Evolutionary conservation across 768 basidiomycete genomes (phyloP).

Genomic region (Lentinula raphanica): DNA sequence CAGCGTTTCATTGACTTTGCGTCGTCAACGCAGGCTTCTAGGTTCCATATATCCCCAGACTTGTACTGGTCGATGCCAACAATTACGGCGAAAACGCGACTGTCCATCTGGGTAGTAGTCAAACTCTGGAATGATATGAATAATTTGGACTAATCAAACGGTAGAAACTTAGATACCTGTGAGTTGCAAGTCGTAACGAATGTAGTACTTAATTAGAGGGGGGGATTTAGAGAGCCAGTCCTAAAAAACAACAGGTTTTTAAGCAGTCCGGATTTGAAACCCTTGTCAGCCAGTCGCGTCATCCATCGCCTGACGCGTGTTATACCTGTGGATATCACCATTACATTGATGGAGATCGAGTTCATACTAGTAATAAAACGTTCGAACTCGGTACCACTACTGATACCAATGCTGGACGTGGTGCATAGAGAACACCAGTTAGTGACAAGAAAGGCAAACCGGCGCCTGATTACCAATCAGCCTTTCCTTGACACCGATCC

Average conservation of each 20-base stretch:
- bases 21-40: conserved; percentile 61
- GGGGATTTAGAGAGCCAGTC: not conserved
- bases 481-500: conserved; percentile 1
- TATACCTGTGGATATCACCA: not conserved
- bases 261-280: not conserved
- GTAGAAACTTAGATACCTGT: not conserved
- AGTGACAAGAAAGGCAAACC: not conserved
- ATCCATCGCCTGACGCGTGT: not conserved
- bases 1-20: conserved; percentile 54
- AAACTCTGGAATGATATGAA: not conserved
- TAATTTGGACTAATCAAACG: not conserved
- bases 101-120: conserved; percentile 23
- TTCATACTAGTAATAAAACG: not conserved
- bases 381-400: not conserved
- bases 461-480: not conserved
- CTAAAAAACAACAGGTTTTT: not conserved
- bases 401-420: not conserved
- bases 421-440: not conserved
- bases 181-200: not conserved
- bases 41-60: conserved; percentile 54
- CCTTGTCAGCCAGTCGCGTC: conserved; percentile 4
- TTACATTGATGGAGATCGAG: not conserved
- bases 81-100: conserved; percentile 58
- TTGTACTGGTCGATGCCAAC: conserved; percentile 69
- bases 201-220: not conserved